Base-by-base conservation (phyloP, 495 filamentous ascomycete species). In the Barbatosphaeria neglecta region DNA sequence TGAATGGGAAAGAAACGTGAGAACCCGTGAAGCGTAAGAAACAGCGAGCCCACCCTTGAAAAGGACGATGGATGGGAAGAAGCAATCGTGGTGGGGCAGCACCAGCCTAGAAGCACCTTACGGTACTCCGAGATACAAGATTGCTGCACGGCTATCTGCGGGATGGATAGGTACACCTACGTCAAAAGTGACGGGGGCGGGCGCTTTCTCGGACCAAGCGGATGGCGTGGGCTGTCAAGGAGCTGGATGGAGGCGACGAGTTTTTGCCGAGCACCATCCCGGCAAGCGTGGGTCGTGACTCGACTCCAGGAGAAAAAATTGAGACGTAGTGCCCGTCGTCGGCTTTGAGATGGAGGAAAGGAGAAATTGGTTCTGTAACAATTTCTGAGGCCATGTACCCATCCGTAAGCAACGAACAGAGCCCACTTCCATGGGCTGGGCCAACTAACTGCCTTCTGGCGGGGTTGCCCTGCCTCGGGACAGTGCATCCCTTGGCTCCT, bases 1-100 rank as follows among this genome's bases (percentile, higher is more conserved):
- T 4, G 16, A 40, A 53, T 23, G 43, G 51, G 51, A 51, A 59
- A 51, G 52, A 57, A 58, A 57, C 53, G 56, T 49, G 20, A 39
- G 13, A 18, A 39, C 27, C 27, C 6, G 13, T 31, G 27, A 31
- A n/a, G n/a, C 16, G 16, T 39, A 18, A 39, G 6, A 39, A 17
- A 20, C 37, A 18, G 20, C 37, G 16, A 20, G 17, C 17, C 17
- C 7, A n/a, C n/a, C n/a, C n/a, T n/a, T n/a, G n/a, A n/a, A 3
- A 39, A 18, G 10, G 37, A 22, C 16, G 39, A 41, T n/a, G 23
- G 39, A 15, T 35, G 31, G 24, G 31, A n/a, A 15, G 31, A n/a
- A 35, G 18, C 23, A 6, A 23, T 41, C 39, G 39, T 41, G 19
- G 39, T 41, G 39, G 39, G 39, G 39, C 39, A 9, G 18, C 31